Percentiles rank a stretch among this genome's conserved stretches.
phyloP scores from a whole-genome alignment of 352 stramenopile species.

The Phytophthora foliorum region DNA sequence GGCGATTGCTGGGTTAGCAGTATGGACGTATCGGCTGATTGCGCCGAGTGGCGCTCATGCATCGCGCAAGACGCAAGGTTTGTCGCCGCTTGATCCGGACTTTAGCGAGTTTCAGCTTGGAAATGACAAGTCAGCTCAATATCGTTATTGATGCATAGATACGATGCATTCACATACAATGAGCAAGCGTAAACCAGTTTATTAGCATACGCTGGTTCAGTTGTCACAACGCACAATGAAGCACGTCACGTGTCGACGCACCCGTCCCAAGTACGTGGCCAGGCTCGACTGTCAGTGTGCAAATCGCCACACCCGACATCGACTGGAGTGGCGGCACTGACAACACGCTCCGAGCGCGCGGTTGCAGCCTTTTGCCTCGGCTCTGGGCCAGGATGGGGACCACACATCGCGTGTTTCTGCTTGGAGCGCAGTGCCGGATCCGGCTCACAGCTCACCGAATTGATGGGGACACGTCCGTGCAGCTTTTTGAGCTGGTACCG shows the following conservation, averaged over 20 bases:
- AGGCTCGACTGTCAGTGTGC: constrained; percentile 4
- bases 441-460: background rate
- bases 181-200: background rate
- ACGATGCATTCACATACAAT: constrained; percentile 1
- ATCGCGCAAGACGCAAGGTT: constrained; percentile 14
- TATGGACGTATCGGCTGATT: background rate
- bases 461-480: too few relatives aligned
- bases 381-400: constrained; percentile 32
- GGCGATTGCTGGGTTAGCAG: constrained; percentile 1
- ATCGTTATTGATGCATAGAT: constrained; percentile 26
- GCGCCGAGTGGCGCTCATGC: background rate
- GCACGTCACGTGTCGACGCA: constrained; percentile 14
- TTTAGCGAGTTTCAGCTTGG: background rate
- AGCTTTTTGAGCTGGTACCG: too few relatives aligned
- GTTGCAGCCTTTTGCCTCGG: constrained; percentile 21
- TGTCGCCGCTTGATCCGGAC: background rate
- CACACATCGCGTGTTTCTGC: constrained; percentile 31
- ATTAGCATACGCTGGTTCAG: background rate
- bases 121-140: constrained; percentile 22
- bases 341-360: constrained; percentile 1
- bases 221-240: constrained; percentile 11
- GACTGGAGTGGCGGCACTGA: constrained; percentile 1
- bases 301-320: constrained; percentile 24
- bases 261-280: constrained; percentile 4
- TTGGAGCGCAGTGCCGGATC: constrained; percentile 14